These are phyloP conservation scores for Coprinopsis sp. DNA, from an alignment of 768 basidiomycete species.

Conservation along the genomic window DNA sequence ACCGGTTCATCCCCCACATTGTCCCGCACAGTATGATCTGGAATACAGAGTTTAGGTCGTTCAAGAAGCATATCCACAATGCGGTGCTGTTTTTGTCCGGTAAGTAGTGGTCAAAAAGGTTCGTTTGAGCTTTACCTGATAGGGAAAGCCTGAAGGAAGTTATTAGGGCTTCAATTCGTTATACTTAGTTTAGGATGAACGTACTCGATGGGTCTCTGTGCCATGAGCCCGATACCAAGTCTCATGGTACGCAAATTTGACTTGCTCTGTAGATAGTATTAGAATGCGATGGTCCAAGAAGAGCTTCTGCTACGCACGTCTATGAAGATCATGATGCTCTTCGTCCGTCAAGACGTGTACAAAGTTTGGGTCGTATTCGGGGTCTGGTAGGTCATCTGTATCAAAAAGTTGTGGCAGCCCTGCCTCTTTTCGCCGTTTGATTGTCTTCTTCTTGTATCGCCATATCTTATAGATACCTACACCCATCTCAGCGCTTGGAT, in stretches of 20 bases:
- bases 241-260: constrained; percentile 62
- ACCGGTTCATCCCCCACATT: constrained; percentile 81
- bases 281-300: no score
- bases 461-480: constrained; percentile 74
- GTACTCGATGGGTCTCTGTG: constrained; percentile 70
- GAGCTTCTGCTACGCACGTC: constrained; percentile 54
- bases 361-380: constrained; percentile 63
- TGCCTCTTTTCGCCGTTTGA: constrained; percentile 51
- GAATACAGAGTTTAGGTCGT: constrained; percentile 77
- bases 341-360: constrained; percentile 64
- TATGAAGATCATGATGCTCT: constrained; percentile 60
- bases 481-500: background rate
- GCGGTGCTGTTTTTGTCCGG: no score
- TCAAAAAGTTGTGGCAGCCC: constrained; percentile 69
- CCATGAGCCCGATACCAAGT: constrained; percentile 89
- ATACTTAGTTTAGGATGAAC: constrained; percentile 12
- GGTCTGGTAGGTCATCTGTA: constrained; percentile 78
- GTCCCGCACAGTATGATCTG: constrained; percentile 69
- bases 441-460: constrained; percentile 62
- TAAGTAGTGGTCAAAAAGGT: background rate
- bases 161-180: constrained; percentile 3
- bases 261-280: constrained; percentile 58
- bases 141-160: constrained; percentile 52
- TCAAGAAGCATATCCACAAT: constrained; percentile 65
- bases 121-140: constrained; percentile 43